Evolutionary conservation across 2,329 filamentous ascomycete species (phyloP).

Genomic region (Sarocladium strictum): DNA sequence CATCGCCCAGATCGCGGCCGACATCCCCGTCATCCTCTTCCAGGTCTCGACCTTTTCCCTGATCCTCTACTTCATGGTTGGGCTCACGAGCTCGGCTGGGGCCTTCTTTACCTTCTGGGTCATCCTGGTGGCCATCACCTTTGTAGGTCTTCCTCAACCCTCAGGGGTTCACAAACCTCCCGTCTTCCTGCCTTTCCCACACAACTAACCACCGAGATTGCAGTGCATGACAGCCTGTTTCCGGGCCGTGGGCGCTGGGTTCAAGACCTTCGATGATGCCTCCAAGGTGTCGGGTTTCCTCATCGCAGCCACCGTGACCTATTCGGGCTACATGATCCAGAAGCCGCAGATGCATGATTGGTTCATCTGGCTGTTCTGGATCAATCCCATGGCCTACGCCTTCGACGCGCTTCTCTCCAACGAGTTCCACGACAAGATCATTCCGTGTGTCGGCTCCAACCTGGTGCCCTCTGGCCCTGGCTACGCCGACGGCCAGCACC

Average conservation of each 20-base stretch:
- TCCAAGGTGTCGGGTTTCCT: conserved; percentile 49
- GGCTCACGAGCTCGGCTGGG: conserved; percentile 41
- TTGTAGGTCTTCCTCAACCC: conserved; percentile 30
- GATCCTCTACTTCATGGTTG: conserved; percentile 59
- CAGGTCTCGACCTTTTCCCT: conserved; percentile 54
- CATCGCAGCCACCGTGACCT: conserved; percentile 50
- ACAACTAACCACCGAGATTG: too few species aligned
- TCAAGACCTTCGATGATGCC: conserved; percentile 51
- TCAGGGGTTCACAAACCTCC: too few species aligned
- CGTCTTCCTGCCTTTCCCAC: too few species aligned
- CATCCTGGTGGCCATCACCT: conserved; percentile 42
- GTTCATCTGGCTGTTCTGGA: conserved; percentile 59
- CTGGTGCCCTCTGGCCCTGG: conserved; percentile 44
- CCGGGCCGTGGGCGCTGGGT: conserved; percentile 48
- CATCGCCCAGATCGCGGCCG: conserved; percentile 47
- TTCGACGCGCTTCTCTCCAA: conserved; percentile 66
- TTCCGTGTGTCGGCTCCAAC: conserved; percentile 43
- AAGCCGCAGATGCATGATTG: conserved; percentile 57
- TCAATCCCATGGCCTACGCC: conserved; percentile 62
- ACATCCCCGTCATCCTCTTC: conserved; percentile 50
- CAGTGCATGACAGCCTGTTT: conserved; percentile 54
- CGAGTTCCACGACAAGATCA: conserved; percentile 56
- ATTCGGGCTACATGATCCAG: conserved; percentile 59
- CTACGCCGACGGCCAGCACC: conserved; percentile 35
- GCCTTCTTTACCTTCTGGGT: conserved; percentile 60